Evolutionary conservation across 2,329 filamentous ascomycete genomes (phyloP).

Genomic region (Hymenoscyphus fraxineus): DNA sequence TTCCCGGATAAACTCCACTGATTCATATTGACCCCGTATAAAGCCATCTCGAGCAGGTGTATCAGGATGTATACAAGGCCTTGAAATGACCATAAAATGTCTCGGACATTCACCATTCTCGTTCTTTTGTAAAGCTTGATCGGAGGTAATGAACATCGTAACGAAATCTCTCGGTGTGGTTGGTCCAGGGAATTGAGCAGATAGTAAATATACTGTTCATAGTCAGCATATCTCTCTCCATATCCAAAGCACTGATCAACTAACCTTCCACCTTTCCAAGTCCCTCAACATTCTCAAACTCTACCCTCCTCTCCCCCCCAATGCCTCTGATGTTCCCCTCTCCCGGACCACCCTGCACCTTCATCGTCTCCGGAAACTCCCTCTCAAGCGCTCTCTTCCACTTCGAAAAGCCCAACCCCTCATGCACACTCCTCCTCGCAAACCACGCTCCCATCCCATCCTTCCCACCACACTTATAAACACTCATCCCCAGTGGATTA

Average conservation of each 20-base stretch:
- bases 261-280: constrained; percentile 61
- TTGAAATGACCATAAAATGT: constrained; percentile 84
- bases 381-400: constrained; percentile 73
- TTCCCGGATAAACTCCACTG: constrained; percentile 85
- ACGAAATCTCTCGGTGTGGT: constrained; percentile 87
- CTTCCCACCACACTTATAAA: constrained; percentile 75
- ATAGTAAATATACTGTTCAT: constrained; percentile 71
- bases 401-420: constrained; percentile 69
- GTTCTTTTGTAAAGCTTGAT: constrained; percentile 27
- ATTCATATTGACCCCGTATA: constrained; percentile 84
- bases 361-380: constrained; percentile 78
- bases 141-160: constrained; percentile 68
- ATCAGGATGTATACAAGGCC: constrained; percentile 74
- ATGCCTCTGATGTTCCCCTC: constrained; percentile 79
- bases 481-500: constrained; percentile 70
- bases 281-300: constrained; percentile 53
- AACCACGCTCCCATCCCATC: constrained; percentile 91
- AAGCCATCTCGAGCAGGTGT: constrained; percentile 67
- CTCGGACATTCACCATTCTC: constrained; percentile 43
- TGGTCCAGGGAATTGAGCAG: constrained; percentile 85
- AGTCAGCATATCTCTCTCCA: neutral
- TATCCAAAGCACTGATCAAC: constrained; percentile 18
- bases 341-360: constrained; percentile 64
- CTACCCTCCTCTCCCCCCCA: constrained; percentile 72
- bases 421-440: constrained; percentile 76